Evolutionary conservation across 257 asterid species (phyloP).

Genomic region (Solanum medicagineum): DNA sequence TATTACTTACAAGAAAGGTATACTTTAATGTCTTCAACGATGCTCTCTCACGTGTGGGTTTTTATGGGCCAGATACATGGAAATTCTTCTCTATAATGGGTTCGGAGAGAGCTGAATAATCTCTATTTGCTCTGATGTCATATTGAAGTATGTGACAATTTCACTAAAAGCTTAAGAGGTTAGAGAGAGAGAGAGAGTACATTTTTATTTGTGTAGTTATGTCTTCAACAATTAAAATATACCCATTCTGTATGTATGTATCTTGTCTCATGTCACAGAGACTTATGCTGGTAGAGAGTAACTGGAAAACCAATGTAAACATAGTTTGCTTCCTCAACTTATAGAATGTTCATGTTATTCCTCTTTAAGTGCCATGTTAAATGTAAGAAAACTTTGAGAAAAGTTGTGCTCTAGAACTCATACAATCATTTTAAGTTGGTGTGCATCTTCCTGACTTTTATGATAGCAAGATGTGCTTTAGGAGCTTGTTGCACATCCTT

Average conservation of each 20-base stretch:
- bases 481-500: neutral
- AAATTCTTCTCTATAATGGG: neutral
- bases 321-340: neutral
- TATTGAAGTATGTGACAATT: neutral
- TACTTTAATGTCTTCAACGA: neutral
- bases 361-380: neutral
- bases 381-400: neutral
- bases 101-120: neutral
- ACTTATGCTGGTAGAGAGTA: neutral
- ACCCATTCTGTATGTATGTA: neutral
- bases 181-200: too few relatives aligned
- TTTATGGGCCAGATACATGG: neutral
- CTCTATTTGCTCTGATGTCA: neutral
- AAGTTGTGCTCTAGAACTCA: neutral
- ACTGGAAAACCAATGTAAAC: neutral
- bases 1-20: neutral
- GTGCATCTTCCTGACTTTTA: neutral
- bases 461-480: neutral
- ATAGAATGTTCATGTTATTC: neutral
- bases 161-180: neutral
- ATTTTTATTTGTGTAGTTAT: neutral
- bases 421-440: neutral
- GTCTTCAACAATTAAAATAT: neutral
- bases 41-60: neutral
- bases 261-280: neutral